A percentile compares a stretch with the other conserved stretches of the same genome.
phyloP scores from a whole-genome alignment of 1,284 basidiomycete genomes.

The Ustilago curta region DNA sequence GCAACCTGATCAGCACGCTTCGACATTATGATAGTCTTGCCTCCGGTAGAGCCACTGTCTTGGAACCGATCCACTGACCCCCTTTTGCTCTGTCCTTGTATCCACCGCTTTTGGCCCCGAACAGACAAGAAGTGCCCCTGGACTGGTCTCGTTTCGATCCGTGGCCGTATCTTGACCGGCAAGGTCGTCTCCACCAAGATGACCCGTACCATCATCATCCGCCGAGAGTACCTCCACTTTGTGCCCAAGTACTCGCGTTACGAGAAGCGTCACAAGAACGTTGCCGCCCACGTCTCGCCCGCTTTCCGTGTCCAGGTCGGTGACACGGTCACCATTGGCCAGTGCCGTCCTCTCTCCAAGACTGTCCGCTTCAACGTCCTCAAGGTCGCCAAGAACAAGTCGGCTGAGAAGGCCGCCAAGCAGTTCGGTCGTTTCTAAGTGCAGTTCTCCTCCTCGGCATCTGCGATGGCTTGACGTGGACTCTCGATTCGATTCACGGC shows the following conservation, averaged over 20 bases:
- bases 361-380: constrained; percentile 98
- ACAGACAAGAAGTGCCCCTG: constrained; percentile 99
- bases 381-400: constrained; percentile 76
- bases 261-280: constrained; percentile 86
- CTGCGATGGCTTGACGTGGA: neutral
- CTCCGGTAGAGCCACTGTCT: neutral
- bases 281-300: constrained; percentile 95
- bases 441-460: constrained; percentile 7
- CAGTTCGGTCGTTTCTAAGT: constrained; percentile 92
- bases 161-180: constrained; percentile 97
- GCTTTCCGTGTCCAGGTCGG: constrained; percentile 89
- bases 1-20: neutral
- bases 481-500: neutral
- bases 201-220: constrained; percentile 98
- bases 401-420: constrained; percentile 74
- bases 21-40: constrained; percentile 7
- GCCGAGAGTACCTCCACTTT: constrained; percentile 95
- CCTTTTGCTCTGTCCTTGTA: neutral
- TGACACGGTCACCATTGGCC: constrained; percentile 95
- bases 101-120: neutral
- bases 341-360: constrained; percentile 99
- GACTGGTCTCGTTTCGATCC: constrained; percentile 83
- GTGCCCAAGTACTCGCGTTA: constrained; percentile 91
- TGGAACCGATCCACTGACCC: constrained; percentile 13
- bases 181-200: constrained; percentile 99